Percentiles rank a stretch among this genome's conserved stretches.
phyloP scores from a whole-genome alignment of 1,139 yeast genomes.

The Diutina ranongensis region DNA sequence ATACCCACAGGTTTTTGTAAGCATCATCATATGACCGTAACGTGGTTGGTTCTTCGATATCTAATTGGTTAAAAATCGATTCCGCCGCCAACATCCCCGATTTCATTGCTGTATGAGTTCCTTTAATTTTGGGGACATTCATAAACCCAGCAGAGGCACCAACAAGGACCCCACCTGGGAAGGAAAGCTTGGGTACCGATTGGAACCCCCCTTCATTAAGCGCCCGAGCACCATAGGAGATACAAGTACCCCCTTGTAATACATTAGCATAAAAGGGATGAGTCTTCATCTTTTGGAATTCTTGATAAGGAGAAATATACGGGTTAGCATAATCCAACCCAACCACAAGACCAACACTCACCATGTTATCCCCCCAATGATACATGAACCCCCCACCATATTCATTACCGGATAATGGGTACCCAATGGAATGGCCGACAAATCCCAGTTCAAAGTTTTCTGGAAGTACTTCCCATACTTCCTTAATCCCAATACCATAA shows the following conservation, averaged over 20 bases:
- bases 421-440: slow-evolving; percentile 85
- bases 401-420: slow-evolving; percentile 51
- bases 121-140: slow-evolving; percentile 94
- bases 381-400: slow-evolving; percentile 95
- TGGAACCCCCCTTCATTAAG: slow-evolving; percentile 94
- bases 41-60: slow-evolving; percentile 31
- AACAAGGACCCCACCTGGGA: slow-evolving; percentile 92
- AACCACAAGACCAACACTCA: slow-evolving; percentile 79
- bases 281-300: slow-evolving; percentile 85
- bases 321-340: slow-evolving; percentile 94
- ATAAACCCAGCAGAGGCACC: slow-evolving; percentile 96
- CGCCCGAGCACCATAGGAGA: slow-evolving; percentile 92
- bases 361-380: slow-evolving; percentile 90
- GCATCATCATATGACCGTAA: slow-evolving; percentile 49
- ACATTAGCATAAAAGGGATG: slow-evolving; percentile 78
- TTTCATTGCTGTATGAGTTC: slow-evolving; percentile 97
- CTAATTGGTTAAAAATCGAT: slow-evolving; percentile 45
- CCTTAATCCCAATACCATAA: slow-evolving; percentile 90
- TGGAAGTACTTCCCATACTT: slow-evolving; percentile 92
- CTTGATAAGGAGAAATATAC: slow-evolving; percentile 88
- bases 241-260: slow-evolving; percentile 80
- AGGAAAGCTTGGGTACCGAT: slow-evolving; percentile 75
- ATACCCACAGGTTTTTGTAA: slow-evolving; percentile 72
- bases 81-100: slow-evolving; percentile 95
- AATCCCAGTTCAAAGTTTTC: slow-evolving; percentile 71